phyloP scores from a whole-genome alignment of 768 basidiomycete genomes.

The Auricularia cornea region DNA sequence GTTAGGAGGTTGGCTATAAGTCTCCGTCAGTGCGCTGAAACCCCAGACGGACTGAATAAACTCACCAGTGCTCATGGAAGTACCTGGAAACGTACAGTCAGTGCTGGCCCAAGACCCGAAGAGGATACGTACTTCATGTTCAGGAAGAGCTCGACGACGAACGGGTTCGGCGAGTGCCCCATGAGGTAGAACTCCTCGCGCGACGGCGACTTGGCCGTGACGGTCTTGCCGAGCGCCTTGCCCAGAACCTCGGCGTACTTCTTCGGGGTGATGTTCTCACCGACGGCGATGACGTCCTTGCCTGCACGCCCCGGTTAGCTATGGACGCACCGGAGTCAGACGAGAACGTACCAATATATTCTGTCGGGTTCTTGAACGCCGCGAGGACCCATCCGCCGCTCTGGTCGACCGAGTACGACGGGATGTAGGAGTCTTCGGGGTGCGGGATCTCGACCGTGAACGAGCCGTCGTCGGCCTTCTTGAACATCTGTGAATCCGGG shows the following conservation, averaged over 20 bases:
- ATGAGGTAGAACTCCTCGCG: neutral
- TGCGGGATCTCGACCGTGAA: neutral
- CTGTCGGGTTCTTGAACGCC: constrained; percentile 2
- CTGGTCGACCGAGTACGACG: neutral
- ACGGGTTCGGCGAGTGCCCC: neutral
- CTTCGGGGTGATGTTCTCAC: neutral
- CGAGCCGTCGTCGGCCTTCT: neutral
- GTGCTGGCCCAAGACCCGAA: neutral
- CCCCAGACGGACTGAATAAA: too few species aligned
- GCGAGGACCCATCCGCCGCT: neutral
- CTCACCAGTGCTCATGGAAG: neutral
- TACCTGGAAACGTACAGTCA: neutral
- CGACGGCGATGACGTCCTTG: neutral
- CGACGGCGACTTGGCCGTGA: neutral
- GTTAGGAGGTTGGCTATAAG: neutral
- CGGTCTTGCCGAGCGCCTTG: neutral
- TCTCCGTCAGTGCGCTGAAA: neutral
- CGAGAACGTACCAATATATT: constrained; percentile 3
- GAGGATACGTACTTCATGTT: neutral
- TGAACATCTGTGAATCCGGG: neutral
- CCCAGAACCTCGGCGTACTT: neutral
- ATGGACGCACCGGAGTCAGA: neutral
- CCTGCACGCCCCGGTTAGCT: neutral
- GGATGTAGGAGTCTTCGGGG: neutral
- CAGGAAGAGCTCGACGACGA: neutral